Evolutionary conservation across 1,139 yeast genomes (phyloP).

Genomic region (Suhomyces guaymorum): DNA sequence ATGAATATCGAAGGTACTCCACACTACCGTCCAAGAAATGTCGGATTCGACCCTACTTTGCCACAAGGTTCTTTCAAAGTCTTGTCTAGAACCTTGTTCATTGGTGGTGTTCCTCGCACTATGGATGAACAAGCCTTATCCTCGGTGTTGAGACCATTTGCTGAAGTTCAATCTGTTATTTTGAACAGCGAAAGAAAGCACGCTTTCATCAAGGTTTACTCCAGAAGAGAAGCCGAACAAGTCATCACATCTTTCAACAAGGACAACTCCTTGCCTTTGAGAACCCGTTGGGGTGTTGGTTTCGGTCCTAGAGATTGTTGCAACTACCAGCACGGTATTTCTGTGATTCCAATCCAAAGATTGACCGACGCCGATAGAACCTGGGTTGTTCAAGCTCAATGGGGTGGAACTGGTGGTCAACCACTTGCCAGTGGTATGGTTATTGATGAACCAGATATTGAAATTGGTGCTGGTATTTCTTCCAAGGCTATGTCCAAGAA

Average conservation of each 20-base stretch:
- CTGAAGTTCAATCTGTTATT: conserved; percentile 91
- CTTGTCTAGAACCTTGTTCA: conserved; percentile 82
- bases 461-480: conserved; percentile 90
- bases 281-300: conserved; percentile 98
- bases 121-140: conserved; percentile 78
- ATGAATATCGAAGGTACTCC: conserved; percentile 67
- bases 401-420: conserved; percentile 96
- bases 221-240: conserved; percentile 89
- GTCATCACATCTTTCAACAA: conserved; percentile 60
- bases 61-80: conserved; percentile 86
- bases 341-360: conserved; percentile 81
- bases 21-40: conserved; percentile 71
- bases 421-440: conserved; percentile 81
- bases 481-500: conserved; percentile 88
- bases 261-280: conserved; percentile 55
- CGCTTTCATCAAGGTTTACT: conserved; percentile 94
- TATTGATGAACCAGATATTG: conserved; percentile 96
- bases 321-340: conserved; percentile 87
- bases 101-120: conserved; percentile 87
- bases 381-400: conserved; percentile 89
- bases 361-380: conserved; percentile 90
- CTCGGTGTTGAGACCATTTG: conserved; percentile 74
- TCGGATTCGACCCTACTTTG: conserved; percentile 65
- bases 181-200: conserved; percentile 87
- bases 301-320: conserved; percentile 98